Conservation (phyloP, 1,284 basidiomycete genomes). For the Malassezia equina region DNA sequence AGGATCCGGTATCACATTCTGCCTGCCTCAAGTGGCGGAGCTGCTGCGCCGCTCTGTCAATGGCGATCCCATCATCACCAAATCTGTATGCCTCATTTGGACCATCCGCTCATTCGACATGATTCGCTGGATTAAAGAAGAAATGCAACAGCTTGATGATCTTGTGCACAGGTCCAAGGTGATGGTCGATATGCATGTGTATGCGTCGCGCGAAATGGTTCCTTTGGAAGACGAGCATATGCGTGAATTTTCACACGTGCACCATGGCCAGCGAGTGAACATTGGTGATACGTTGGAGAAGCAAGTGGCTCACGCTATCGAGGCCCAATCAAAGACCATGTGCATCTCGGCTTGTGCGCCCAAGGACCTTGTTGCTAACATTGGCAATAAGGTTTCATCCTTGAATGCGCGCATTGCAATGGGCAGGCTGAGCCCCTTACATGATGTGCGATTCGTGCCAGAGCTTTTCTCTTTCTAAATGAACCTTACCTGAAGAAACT, state of each 20-base stretch:
- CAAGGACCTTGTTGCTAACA: background rate
- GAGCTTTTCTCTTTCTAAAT: constrained; percentile 1
- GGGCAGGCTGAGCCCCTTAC: background rate
- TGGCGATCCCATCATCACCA: background rate
- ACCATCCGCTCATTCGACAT: background rate
- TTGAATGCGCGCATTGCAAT: background rate
- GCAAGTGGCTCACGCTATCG: background rate
- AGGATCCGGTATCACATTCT: constrained; percentile 30
- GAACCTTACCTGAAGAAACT: no score
- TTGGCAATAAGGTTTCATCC: background rate
- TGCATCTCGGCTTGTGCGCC: constrained; percentile 1
- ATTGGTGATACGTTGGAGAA: background rate
- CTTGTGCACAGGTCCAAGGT: background rate
- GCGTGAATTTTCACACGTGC: background rate
- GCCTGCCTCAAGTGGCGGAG: background rate
- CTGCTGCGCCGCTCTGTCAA: background rate
- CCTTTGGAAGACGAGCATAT: background rate
- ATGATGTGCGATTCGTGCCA: background rate
- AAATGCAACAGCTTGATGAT: background rate
- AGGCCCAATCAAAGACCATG: background rate
- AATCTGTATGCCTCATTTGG: constrained; percentile 8
- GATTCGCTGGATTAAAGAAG: background rate
- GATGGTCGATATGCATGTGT: background rate
- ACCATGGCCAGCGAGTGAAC: background rate
- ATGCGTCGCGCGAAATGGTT: background rate